Evolutionary conservation across 1,139 yeast genomes (phyloP).

Genomic region (Suhomyces maxii): DNA sequence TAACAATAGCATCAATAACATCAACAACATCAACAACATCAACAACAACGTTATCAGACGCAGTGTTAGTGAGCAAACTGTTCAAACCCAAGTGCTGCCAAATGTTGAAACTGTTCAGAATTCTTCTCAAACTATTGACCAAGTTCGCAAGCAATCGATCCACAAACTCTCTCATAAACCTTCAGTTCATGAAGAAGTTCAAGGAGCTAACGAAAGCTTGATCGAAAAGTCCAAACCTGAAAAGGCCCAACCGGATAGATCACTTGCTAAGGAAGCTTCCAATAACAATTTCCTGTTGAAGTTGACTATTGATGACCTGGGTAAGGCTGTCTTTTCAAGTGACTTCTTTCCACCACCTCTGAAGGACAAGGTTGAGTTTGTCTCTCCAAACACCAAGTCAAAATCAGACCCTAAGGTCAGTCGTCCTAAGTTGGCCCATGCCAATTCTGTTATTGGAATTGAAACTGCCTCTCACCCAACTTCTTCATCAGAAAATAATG

Average conservation of each 20-base stretch:
- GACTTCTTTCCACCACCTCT: slow-evolving; percentile 18
- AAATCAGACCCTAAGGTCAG: neutral
- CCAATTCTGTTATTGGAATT: slow-evolving; percentile 34
- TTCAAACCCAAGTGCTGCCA: neutral
- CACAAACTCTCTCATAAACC: neutral
- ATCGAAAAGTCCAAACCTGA: neutral
- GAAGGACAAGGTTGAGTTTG: neutral
- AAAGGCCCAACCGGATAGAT: neutral
- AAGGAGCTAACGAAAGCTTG: too few species aligned
- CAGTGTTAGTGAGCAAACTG: neutral
- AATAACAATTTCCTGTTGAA: slow-evolving; percentile 32
- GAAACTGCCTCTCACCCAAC: slow-evolving; percentile 18
- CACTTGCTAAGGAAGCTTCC: neutral
- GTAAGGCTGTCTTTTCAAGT: slow-evolving; percentile 44
- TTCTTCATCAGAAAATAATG: neutral
- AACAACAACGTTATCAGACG: neutral
- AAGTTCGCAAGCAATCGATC: neutral
- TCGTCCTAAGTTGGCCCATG: slow-evolving; percentile 27
- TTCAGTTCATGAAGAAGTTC: neutral
- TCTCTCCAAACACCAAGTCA: slow-evolving; percentile 3
- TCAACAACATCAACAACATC: neutral
- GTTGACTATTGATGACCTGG: slow-evolving; percentile 45
- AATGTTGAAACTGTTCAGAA: neutral
- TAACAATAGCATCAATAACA: neutral
- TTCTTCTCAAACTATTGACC: neutral